phyloP scores from a whole-genome alignment of 306 rosid genomes.

The Gastrolobium villosum region DNA sequence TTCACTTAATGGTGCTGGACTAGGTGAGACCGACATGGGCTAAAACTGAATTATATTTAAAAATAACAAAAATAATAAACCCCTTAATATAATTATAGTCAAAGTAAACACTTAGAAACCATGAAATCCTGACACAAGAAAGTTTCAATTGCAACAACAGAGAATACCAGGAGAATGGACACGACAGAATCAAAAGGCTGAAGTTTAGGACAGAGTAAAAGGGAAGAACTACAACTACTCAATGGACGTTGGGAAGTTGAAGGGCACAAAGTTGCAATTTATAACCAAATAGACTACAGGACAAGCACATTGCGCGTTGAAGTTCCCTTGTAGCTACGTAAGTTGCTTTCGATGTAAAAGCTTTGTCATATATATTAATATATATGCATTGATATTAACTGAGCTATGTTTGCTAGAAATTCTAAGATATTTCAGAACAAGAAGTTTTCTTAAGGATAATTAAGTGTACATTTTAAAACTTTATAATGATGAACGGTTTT shows the following conservation, averaged over 20 bases:
- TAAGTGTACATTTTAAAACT: too few species aligned
- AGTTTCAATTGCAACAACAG: neutral
- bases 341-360: too few species aligned
- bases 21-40: constrained; percentile 53
- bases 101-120: neutral
- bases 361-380: too few species aligned
- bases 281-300: neutral
- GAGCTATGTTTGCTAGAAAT: too few species aligned
- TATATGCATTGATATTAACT: too few species aligned
- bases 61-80: neutral
- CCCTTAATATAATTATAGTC: too few species aligned
- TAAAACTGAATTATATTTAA: constrained; percentile 33
- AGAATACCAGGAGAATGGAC: constrained; percentile 43
- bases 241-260: constrained; percentile 36
- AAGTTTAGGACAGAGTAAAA: neutral
- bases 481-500: too few species aligned
- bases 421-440: too few species aligned
- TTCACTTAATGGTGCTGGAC: constrained; percentile 34
- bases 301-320: too few species aligned
- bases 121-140: neutral
- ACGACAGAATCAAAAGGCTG: constrained; percentile 17
- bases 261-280: constrained; percentile 33
- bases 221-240: constrained; percentile 5
- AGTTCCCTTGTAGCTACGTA: too few species aligned
- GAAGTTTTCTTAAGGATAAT: too few species aligned